A percentile compares a stretch with the other conserved stretches of the same genome.
phyloP scores from a whole-genome alignment of 257 asterid genomes.

The Solanum habrochaites region DNA sequence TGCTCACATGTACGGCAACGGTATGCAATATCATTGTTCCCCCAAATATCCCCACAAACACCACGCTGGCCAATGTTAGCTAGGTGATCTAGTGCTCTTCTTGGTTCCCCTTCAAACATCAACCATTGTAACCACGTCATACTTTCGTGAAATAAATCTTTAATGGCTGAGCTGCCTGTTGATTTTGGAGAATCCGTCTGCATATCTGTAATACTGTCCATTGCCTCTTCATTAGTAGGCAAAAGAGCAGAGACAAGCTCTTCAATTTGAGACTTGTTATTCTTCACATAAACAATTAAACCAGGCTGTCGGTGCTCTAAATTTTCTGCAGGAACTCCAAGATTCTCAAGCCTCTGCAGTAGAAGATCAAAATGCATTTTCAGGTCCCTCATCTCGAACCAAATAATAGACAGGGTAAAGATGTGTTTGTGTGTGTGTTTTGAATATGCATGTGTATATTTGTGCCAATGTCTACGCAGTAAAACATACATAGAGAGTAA shows the following conservation, averaged over 20 bases:
- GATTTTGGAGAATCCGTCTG: constrained; percentile 9
- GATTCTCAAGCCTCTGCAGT: constrained; percentile 60
- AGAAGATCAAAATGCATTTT: not conserved
- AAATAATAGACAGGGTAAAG: not conserved
- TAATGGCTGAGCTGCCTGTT: constrained; percentile 11
- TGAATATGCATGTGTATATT: not conserved
- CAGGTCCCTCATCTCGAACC: not conserved
- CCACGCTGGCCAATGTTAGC: constrained; percentile 58
- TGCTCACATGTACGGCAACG: constrained; percentile 93
- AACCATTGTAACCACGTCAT: constrained; percentile 81
- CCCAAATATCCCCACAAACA: constrained; percentile 98
- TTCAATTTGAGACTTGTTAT: constrained; percentile 26
- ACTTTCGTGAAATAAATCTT: constrained; percentile 43
- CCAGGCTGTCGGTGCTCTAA: constrained; percentile 42
- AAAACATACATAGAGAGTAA: not conserved
- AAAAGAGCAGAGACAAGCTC: constrained; percentile 55
- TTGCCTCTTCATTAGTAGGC: constrained; percentile 52
- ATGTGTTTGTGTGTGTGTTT: not conserved
- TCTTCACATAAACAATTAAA: constrained; percentile 50
- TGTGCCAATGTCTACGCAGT: not conserved
- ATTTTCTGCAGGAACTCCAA: constrained; percentile 50
- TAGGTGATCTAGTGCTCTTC: constrained; percentile 43
- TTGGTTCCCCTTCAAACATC: constrained; percentile 86
- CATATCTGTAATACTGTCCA: constrained; percentile 14
- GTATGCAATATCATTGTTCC: constrained; percentile 73